A percentile compares a stretch with the other conserved stretches of the same genome.
These are phyloP conservation scores for Malassezia globosa DNA, from an alignment of 1,284 basidiomycete species.

Conservation along the genomic window DNA sequence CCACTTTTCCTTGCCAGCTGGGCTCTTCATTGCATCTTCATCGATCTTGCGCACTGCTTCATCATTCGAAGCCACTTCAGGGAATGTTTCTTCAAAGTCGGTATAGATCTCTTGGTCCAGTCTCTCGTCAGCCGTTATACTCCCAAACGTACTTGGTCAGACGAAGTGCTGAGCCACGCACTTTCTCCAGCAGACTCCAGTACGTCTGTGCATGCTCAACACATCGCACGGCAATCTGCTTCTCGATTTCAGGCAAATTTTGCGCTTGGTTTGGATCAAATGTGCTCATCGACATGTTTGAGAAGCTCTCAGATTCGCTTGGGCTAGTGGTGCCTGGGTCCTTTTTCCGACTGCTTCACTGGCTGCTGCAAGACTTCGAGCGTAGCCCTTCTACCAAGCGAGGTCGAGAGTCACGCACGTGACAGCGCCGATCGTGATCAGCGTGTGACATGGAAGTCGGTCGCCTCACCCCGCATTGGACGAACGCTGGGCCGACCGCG, in stretches of 20 bases:
- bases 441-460: too few species aligned
- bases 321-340: too few species aligned
- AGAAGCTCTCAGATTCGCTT: too few species aligned
- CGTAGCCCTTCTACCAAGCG: too few species aligned
- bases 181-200: conserved; percentile 81
- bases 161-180: conserved; percentile 63
- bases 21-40: conserved; percentile 89
- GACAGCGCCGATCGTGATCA: too few species aligned
- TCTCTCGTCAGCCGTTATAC: background rate
- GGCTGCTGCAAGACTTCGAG: too few species aligned
- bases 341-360: too few species aligned
- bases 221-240: conserved; percentile 85
- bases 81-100: conserved; percentile 66
- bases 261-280: conserved; percentile 53
- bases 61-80: conserved; percentile 52
- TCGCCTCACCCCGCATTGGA: too few species aligned
- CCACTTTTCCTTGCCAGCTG: conserved; percentile 83
- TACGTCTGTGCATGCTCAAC: conserved; percentile 72
- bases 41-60: conserved; percentile 58
- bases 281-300: conserved; percentile 15
- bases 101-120: conserved; percentile 55
- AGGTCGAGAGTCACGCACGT: too few species aligned
- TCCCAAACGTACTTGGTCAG: conserved; percentile 66
- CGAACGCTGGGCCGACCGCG: too few species aligned
- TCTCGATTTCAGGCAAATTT: conserved; percentile 88